Conservation (phyloP, 1,284 basidiomycete genomes). For the Wallemia hederae region DNA sequence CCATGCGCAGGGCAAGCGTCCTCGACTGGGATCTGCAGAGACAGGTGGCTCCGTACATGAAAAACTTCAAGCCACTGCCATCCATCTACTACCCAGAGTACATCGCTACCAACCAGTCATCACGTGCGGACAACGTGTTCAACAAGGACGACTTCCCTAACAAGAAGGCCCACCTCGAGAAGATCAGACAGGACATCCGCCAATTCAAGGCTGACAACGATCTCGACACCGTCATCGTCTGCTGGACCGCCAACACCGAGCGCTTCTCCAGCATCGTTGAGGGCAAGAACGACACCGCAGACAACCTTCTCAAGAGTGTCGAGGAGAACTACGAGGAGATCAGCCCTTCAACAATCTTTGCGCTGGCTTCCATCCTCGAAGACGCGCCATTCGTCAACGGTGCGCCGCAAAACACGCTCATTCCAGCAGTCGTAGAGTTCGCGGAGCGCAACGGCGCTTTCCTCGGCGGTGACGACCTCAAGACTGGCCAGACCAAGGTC, state of each 20-base stretch:
- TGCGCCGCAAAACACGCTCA: constrained; percentile 96
- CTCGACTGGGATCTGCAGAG: constrained; percentile 92
- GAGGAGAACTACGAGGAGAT: constrained; percentile 64
- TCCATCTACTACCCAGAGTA: constrained; percentile 89
- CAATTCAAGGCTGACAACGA: constrained; percentile 60
- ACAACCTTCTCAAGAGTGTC: constrained; percentile 58
- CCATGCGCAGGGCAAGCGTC: constrained; percentile 79
- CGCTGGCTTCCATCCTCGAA: constrained; percentile 83
- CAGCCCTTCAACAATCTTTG: constrained; percentile 82
- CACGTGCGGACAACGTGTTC: constrained; percentile 74
- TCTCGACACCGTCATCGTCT: constrained; percentile 65
- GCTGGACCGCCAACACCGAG: constrained; percentile 98
- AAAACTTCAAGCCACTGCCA: constrained; percentile 54
- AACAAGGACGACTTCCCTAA: constrained; percentile 29
- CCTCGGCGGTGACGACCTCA: constrained; percentile 94
- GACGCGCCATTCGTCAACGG: constrained; percentile 89
- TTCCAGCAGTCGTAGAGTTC: constrained; percentile 76
- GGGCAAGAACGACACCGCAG: constrained; percentile 84
- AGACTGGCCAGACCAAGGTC: constrained; percentile 26
- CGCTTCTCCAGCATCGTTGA: constrained; percentile 82
- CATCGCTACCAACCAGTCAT: constrained; percentile 92
- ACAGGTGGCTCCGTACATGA: constrained; percentile 67
- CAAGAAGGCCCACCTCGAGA: constrained; percentile 75
- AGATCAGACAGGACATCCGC: constrained; percentile 73
- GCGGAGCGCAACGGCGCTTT: constrained; percentile 71